Evolutionary conservation across 192 early-diverging fungal genomes (phyloP), one percentile per base, ranked within the genome.

Genomic region (Coemansia sp.): DNA sequence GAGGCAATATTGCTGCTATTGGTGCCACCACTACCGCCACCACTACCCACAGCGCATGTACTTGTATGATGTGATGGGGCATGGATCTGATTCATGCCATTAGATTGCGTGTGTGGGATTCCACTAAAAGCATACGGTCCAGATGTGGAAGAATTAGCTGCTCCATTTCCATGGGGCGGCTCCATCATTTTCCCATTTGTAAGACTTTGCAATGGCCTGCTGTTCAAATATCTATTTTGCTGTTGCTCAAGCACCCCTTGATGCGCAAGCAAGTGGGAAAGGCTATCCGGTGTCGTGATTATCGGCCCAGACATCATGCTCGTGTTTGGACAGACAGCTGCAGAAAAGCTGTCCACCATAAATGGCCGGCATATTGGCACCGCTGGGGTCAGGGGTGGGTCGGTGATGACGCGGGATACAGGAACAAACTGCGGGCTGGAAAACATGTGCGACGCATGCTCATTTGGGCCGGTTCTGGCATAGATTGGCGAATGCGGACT

Each of bases 251-350:
- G n/a, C 15, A 69, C 49, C n/a, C 61, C 68, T 12, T 56, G 49
- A 50, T 56, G 23, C 5, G 60, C 61, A 59, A 69, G 37, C 18
- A 69, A 49, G 13, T 69, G 68, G 6, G 61, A 54, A 60, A 69
- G 26, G 10, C 41, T 69, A 32, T 69, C 68, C 7, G 68, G 68
- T 26, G 68, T 56, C n/a, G 68, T 38, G 16, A 69, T 69, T 0
- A 69, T 23, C 23, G 68, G 59, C 9, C 39, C 57, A 18, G 60
- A 13, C 6, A 52, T 40, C 19, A 56, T n/a, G 13, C 42, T 6
- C 1, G 61, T 10, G 37, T 16, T 54, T 19, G 61, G 26, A 21
- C 52, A 59, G 16, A 38, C 12, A 6, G 38, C 5, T 40, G 8
- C 38, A 3, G 57, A 0, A 6, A 41, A 12, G 4, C 15, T 18